Evolutionary conservation across 2,329 filamentous ascomycete species (phyloP), one percentile per base, ranked within the genome.

Genomic region (Arthrobotrys megalospora): DNA sequence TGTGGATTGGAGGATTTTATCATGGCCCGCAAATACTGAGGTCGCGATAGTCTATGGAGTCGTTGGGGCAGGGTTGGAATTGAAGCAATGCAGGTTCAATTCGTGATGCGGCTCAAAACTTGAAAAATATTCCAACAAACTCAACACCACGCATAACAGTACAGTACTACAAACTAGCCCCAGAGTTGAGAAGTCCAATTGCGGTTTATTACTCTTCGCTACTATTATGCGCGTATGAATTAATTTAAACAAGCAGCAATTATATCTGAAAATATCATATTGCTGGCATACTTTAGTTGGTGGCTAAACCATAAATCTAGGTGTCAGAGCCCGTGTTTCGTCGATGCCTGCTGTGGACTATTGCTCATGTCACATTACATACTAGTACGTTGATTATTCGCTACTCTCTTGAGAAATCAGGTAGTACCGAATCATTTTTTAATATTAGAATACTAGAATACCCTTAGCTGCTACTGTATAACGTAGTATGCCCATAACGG

Each of bases 101-200:
- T 60, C 55, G 43, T 38, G 52, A 69, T 76, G 58, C 65, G 65
- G 72, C 72, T 76, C 32, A 66, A 73, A 73, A 66, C 45, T 6
- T 58, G 19, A 58, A 76, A 76, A 70, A 69, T 55, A 58, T 52
- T 76, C 55, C 72, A 76, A 76, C 72, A 76, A 36, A 64, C 43
- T 47, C 63, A 52, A 48, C 72, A 45, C 24, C 47, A 24, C 55
- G n/a, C n/a, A n/a, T n/a, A n/a, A n/a, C n/a, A n/a, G n/a, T n/a
- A n/a, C n/a, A n/a, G n/a, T n/a, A n/a, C n/a, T n/a, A n/a, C n/a
- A n/a, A n/a, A n/a, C n/a, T n/a, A n/a, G n/a, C n/a, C n/a, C n/a
- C n/a, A n/a, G n/a, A n/a, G n/a, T 24, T 50, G n/a, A 19, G 24
- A 28, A 28, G 24, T 28, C 24, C 24, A 28, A 28, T 28, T 28